These are phyloP conservation scores for Plasmodium malariae DNA, from an alignment of 169 alveolate species.

Conservation along the genomic window DNA sequence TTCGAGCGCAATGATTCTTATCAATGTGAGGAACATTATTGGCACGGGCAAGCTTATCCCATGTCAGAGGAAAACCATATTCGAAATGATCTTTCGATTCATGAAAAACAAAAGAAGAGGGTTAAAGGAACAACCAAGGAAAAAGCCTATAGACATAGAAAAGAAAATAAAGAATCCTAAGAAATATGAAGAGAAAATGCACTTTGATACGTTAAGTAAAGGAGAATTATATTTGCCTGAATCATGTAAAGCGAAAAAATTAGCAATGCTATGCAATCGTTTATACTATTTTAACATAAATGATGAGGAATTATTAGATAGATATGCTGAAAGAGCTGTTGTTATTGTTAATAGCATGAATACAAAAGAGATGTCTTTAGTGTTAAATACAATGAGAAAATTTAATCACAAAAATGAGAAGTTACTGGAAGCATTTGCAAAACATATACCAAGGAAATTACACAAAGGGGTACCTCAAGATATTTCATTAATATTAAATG, in stretches of 20 bases:
- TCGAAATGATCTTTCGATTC: conserved; percentile 25
- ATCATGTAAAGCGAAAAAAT: conserved; percentile 61
- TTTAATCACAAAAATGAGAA: conserved; percentile 66
- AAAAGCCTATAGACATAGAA: conserved; percentile 71
- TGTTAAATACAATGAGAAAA: conserved; percentile 71
- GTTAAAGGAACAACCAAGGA: conserved; percentile 73
- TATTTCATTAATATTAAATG: conserved; percentile 67
- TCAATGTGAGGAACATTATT: background rate
- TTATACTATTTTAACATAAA: conserved; percentile 67
- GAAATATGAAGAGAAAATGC: conserved; percentile 75
- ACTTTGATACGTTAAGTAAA: conserved; percentile 60
- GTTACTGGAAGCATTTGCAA: conserved; percentile 61
- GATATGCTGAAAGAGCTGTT: conserved; percentile 76
- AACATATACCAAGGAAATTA: conserved; percentile 69
- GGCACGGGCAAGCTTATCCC: background rate
- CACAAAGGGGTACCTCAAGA: conserved; percentile 76
- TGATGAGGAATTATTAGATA: conserved; percentile 68
- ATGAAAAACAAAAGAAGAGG: conserved; percentile 77
- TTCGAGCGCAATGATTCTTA: conserved; percentile 12
- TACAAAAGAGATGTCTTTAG: conserved; percentile 71
- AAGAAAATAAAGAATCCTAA: conserved; percentile 67
- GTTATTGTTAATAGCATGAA: conserved; percentile 60
- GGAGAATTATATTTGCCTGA: conserved; percentile 75
- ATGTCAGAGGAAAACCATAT: conserved; percentile 13
- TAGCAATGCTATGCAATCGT: conserved; percentile 75